Percentiles rank a stretch among this genome's conserved stretches.
phyloP scores from a whole-genome alignment of 2,329 filamentous ascomycete species.

The Arthrinium phaeospermum region DNA sequence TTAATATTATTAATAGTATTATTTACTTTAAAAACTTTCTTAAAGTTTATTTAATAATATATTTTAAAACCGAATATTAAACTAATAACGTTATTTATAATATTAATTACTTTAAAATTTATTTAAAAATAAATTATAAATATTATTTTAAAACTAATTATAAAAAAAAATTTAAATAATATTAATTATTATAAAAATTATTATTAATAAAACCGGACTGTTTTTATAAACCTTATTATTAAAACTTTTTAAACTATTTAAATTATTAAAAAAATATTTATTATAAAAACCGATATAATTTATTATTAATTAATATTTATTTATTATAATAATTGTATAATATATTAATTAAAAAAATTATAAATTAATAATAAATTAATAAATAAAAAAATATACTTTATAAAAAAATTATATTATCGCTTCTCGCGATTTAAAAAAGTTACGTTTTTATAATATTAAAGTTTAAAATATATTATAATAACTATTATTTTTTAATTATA shows the following conservation, averaged over 20 bases:
- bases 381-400: not conserved
- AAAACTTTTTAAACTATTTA: not conserved
- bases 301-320: not conserved
- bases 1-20: not conserved
- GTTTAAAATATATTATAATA: not conserved
- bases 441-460: not conserved
- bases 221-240: not conserved
- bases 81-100: too few relatives aligned
- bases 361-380: not conserved
- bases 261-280: not conserved
- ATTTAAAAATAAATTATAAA: too few relatives aligned
- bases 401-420: not conserved
- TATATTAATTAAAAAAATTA: not conserved
- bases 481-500: not conserved
- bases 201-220: not conserved
- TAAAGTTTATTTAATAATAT: too few relatives aligned
- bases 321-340: not conserved
- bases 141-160: too few relatives aligned
- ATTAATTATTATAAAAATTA: too few relatives aligned
- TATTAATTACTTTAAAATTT: too few relatives aligned
- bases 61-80: too few relatives aligned
- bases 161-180: too few relatives aligned
- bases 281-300: not conserved
- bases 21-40: not conserved
- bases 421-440: not conserved